Evolutionary conservation across 208 protist genomes (phyloP).

Genomic region (Wallacemonas sp.): DNA sequence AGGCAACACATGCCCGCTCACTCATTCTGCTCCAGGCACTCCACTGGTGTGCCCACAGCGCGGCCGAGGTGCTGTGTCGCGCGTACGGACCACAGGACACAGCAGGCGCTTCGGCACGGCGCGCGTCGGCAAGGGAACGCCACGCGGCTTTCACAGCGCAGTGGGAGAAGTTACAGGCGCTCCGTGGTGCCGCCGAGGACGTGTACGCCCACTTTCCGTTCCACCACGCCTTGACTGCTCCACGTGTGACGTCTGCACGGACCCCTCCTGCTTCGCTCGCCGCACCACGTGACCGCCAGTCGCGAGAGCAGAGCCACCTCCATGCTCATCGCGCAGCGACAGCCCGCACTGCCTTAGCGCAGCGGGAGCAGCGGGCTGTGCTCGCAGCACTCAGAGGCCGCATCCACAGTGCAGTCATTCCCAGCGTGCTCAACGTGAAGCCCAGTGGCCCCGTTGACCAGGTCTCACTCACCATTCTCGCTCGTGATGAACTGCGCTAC

Average conservation of each 20-base stretch:
- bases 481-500: background rate
- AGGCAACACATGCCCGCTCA: background rate
- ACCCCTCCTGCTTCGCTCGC: background rate
- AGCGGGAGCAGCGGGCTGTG: background rate
- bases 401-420: background rate
- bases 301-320: background rate
- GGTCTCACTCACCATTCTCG: background rate
- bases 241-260: too few species aligned
- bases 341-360: background rate
- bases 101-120: too few species aligned
- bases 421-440: too few species aligned
- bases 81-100: too few species aligned
- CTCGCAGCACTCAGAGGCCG: background rate
- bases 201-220: background rate
- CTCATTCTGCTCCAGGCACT: background rate
- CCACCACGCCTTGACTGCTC: too few species aligned
- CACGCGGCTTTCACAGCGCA: slow-evolving; percentile 5
- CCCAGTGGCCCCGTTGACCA: too few species aligned
- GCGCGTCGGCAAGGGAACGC: too few species aligned
- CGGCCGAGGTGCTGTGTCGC: background rate
- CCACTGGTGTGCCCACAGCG: background rate
- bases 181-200: slow-evolving; percentile 1
- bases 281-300: background rate
- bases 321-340: background rate
- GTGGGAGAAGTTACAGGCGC: slow-evolving; percentile 1